Conservation (phyloP, 345 rosid genomes). For the Citrus medica region DNA sequence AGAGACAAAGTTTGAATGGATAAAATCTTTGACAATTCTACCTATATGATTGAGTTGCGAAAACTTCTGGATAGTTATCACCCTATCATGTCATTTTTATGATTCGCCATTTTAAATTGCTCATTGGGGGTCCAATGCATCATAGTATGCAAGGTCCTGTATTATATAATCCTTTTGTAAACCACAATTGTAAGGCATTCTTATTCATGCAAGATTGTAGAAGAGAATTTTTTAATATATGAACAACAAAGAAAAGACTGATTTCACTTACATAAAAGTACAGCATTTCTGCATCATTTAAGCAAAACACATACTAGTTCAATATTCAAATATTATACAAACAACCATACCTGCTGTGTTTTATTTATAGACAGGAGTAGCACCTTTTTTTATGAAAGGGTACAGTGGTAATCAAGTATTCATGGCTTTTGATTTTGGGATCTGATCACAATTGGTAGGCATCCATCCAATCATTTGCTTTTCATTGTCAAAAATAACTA, state of each 20-base stretch:
- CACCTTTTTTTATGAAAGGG: not conserved
- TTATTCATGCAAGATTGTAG: not conserved
- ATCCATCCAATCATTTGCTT: conserved; percentile 78
- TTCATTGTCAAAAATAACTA: conserved; percentile 81
- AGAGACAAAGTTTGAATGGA: too few species aligned
- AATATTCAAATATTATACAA: not conserved
- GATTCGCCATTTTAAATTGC: conserved; percentile 16
- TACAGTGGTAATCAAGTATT: not conserved
- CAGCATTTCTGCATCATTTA: too few species aligned
- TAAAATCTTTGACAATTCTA: not conserved
- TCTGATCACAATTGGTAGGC: conserved; percentile 47
- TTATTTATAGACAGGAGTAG: not conserved
- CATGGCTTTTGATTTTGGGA: conserved; percentile 28
- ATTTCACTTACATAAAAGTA: not conserved
- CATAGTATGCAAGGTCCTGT: too few species aligned
- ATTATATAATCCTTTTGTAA: too few species aligned
- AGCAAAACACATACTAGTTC: not conserved
- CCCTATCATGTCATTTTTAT: conserved; percentile 33
- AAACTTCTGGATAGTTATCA: not conserved
- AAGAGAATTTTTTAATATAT: not conserved
- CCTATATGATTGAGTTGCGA: not conserved
- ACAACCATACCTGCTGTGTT: not conserved
- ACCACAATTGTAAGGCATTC: conserved; percentile 12
- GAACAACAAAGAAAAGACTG: not conserved
- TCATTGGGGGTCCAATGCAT: too few species aligned